These are phyloP conservation scores for Quercus cerris DNA, from an alignment of 306 rosid species.

Conservation along the genomic window DNA sequence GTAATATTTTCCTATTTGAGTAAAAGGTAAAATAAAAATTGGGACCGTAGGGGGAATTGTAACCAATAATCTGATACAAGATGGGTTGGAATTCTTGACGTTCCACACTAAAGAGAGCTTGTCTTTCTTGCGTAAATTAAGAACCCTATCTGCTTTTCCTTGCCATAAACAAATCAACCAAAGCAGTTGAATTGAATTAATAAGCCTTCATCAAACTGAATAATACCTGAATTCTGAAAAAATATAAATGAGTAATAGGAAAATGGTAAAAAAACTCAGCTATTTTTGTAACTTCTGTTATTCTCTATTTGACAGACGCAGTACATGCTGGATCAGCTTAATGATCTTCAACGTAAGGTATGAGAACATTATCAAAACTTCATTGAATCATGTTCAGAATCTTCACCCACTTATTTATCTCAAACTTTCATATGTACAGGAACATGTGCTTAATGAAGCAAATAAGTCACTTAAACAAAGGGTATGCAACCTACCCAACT, in stretches of 20 bases:
- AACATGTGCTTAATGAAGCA: conserved; percentile 75
- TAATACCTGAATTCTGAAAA: too few relatives aligned
- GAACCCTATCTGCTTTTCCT: not conserved
- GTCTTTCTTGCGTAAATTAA: not conserved
- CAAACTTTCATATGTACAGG: conserved; percentile 39
- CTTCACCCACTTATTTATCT: not conserved
- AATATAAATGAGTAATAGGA: too few relatives aligned
- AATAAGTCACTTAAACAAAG: conserved; percentile 79
- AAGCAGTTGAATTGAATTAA: not conserved
- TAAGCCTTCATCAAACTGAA: not conserved
- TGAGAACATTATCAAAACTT: conserved; percentile 3
- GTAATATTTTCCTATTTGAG: too few relatives aligned
- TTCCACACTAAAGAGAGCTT: not conserved
- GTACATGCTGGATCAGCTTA: conserved; percentile 81
- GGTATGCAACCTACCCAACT: conserved; percentile 39
- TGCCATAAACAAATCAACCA: not conserved
- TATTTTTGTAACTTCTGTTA: not conserved
- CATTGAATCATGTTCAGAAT: not conserved
- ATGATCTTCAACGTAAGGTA: conserved; percentile 89
- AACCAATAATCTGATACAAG: not conserved
- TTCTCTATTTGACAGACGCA: conserved; percentile 54
- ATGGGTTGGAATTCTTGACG: not conserved
- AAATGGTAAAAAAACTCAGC: not conserved
- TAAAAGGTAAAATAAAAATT: too few relatives aligned
- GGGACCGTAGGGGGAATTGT: not conserved